Conservation (phyloP, 768 basidiomycete genomes). For the Lactarius hengduanensis region DNA sequence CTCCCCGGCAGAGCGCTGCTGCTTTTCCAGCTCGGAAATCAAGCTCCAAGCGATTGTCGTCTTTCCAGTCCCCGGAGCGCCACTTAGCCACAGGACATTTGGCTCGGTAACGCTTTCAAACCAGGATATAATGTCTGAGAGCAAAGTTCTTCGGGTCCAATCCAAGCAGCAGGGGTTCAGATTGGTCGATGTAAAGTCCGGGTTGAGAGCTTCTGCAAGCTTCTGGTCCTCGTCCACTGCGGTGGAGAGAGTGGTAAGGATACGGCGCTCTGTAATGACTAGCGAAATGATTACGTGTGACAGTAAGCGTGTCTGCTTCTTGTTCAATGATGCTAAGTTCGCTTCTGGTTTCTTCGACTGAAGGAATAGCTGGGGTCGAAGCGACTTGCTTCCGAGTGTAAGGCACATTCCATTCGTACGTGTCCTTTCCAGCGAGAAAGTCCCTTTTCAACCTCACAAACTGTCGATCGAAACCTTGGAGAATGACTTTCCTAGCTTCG, state of each 20-base stretch:
- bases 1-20: conserved; percentile 17
- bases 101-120: conserved; percentile 9
- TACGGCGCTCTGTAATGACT: not conserved
- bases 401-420: not conserved
- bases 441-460: conserved; percentile 13
- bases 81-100: conserved; percentile 24
- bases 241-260: not conserved
- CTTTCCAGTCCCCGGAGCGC: conserved; percentile 26
- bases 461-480: conserved; percentile 3
- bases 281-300: conserved; percentile 2
- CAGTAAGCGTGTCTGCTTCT: conserved; percentile 1
- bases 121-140: conserved; percentile 15
- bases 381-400: conserved; percentile 4
- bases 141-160: conserved; percentile 1
- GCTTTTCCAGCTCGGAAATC: conserved; percentile 13
- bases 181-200: not conserved
- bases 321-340: conserved; percentile 4
- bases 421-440: conserved; percentile 16
- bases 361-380: not conserved
- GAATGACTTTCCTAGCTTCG: not conserved
- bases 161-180: conserved; percentile 11
- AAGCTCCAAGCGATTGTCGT: conserved; percentile 21
- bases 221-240: conserved; percentile 16
- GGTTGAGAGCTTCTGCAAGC: not conserved
- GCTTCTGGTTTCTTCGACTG: conserved; percentile 4